Base-by-base conservation (phyloP, 345 rosid genomes). In the Arabis alpina region DNA sequence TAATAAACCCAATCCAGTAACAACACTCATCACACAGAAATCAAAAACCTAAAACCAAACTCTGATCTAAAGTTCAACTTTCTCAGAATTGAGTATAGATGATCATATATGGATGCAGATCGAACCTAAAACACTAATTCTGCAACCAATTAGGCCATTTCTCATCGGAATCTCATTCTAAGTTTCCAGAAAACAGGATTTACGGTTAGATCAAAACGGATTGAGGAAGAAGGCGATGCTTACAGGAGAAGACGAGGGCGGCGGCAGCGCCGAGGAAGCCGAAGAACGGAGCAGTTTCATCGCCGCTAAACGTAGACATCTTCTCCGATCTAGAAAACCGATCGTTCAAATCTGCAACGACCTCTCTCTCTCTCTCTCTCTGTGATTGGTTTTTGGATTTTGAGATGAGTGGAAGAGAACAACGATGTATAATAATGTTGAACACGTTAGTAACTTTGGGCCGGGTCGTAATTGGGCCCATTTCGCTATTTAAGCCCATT, bases 221-320 rank as follows among this genome's bases (percentile, higher is more conserved):
- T 19, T 7, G 37, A 47, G 16, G 24, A 9, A 49, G 53, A 49
- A 48, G 24, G 2, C 23, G 47, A 41, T 36, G 65, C 10, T 80
- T 85, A 88, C 95, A 88, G 52, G 92, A 87, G 84, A 85, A 89
- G 71, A 89, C 88, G 71, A 87, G 90, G 3, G 92, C 91, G 1
- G 92, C 85, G 1, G 95, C 91, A 1, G 88, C 91, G 74, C 91
- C 95, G 15, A 88, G 95, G 89, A 88, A 86, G 76, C 91, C 91
- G 59, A 88, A 88, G 79, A 88, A 85, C 3, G 91, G 91, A 6
- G 95, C 95, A 11, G 88, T 88, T 64, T 86, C 95, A 82, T 88
- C 37, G 37, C 37, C 37, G 37, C 37, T 34, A 34, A 88, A 86
- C 10, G 64, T 14, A 34, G 89, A 74, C 75, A 84, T 89, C 8